phyloP scores from a whole-genome alignment of 345 rosid species.

The Zanthoxylum bungeanum region DNA sequence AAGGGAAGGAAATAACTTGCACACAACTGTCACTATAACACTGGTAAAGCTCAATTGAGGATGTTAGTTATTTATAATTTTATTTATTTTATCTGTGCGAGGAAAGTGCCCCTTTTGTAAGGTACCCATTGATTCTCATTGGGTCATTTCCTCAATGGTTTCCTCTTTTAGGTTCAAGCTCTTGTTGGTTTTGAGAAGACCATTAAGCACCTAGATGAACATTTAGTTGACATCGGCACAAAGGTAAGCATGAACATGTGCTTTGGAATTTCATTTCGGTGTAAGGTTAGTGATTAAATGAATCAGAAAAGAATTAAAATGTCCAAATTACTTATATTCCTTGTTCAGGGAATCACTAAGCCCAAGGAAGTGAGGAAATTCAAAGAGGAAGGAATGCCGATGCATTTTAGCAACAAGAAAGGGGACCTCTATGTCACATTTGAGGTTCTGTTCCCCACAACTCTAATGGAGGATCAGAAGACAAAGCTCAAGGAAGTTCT shows the following conservation, averaged over 20 bases:
- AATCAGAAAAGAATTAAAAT: not conserved
- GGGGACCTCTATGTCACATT: conserved; percentile 83
- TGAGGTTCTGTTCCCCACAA: conserved; percentile 86
- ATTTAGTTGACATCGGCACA: conserved; percentile 72
- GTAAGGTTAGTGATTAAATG: not conserved
- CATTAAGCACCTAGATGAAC: conserved; percentile 94
- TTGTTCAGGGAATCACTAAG: conserved; percentile 78
- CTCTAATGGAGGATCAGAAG: conserved; percentile 83
- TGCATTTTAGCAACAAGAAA: conserved; percentile 79
- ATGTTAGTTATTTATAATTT: not conserved
- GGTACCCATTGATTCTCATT: not conserved
- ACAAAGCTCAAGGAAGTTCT: conserved; percentile 67
- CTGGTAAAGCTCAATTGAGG: conserved; percentile 47
- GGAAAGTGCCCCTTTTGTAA: not conserved
- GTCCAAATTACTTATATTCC: not conserved
- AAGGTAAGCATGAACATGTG: conserved; percentile 46
- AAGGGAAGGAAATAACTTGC: conserved; percentile 91
- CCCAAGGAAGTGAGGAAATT: conserved; percentile 90
- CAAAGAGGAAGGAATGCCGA: conserved; percentile 98
- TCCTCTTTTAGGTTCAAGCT: conserved; percentile 69
- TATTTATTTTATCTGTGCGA: not conserved
- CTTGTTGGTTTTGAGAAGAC: conserved; percentile 97
- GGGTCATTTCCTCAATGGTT: not conserved
- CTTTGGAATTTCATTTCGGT: not conserved
- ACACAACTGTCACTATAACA: conserved; percentile 75